Conservation (phyloP, 352 stramenopile genomes). For the Pelagophyceae sp. region DNA sequence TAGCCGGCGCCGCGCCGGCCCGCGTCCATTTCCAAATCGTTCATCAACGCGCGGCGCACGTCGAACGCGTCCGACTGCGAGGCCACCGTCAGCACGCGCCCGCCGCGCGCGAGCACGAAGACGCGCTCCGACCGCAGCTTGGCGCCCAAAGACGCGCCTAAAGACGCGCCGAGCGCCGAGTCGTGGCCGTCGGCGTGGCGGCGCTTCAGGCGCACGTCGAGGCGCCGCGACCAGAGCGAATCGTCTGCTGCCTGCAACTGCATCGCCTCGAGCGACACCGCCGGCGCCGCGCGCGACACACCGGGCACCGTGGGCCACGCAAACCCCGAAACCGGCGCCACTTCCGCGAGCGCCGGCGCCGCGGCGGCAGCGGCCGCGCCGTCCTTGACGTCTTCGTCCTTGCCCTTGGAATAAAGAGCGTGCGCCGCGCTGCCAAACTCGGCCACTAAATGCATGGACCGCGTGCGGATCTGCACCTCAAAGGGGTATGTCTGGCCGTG, state of each 20-base stretch:
- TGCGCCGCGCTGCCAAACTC: conserved; percentile 55
- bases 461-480: conserved; percentile 55
- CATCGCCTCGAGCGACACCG: not conserved
- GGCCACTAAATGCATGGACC: conserved; percentile 56
- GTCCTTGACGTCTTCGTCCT: not conserved
- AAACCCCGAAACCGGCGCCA: too few species aligned
- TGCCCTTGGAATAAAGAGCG: conserved; percentile 47
- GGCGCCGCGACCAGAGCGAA: too few species aligned
- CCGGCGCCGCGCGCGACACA: not conserved
- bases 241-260: not conserved
- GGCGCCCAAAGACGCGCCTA: not conserved
- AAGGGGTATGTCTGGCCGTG: conserved; percentile 45
- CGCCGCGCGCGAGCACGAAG: conserved; percentile 6
- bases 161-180: not conserved
- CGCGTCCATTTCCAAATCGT: not conserved
- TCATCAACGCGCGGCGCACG: not conserved
- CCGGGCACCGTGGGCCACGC: not conserved
- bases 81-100: conserved; percentile 9
- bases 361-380: too few species aligned
- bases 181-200: not conserved
- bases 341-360: too few species aligned
- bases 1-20: not conserved
- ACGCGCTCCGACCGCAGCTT: not conserved
- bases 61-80: not conserved
- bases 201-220: not conserved